Base-by-base conservation (phyloP, 140 eudicot species). In the Erigeron philadelphicus region DNA sequence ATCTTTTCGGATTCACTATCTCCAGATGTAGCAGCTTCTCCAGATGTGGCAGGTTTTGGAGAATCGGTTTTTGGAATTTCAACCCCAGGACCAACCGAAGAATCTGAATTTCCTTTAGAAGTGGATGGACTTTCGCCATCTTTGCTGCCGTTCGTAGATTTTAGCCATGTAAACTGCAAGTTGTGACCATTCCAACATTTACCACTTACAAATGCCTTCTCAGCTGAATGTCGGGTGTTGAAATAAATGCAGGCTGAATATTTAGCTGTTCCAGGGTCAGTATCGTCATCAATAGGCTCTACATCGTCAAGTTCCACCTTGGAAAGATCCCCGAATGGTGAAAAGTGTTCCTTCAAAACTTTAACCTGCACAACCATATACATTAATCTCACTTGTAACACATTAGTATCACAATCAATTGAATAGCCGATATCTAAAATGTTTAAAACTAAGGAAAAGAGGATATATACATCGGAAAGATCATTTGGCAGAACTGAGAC, bases 261-360 rank as follows among this genome's bases (percentile, higher is more conserved):
- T 52, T 83, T 78, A 46, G 82, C 40, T 40, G 68, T 57, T 56
- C 62, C 87, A 11, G 84, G 61, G 40, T 75, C 86, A 50, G 61
- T 75, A 74, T 38, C 66, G 19, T 60, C 67, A 42, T 86, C 83
- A 59, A 72, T 74, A 17, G 61, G 64, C 75, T 81, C 95, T 31
- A 71, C 38, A 66, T 72, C 85, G 43, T 88, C 95, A 49, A 92
- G 67, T 67, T 86, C 96, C 75, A 84, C 88, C 23, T 78, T 72
- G 60, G 88, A 77, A 45, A 88, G 82, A 55, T 86, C 98, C 18
- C 98, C 95, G 31, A 68, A 92, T 19, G 78, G 47, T 46, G 93
- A 75, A 65, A 92, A 92, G 80, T 92, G 93, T 72, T 88, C 98
- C 81, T 84, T 84, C 73, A 92, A 60, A 72, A 77, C 95, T 77